phyloP scores from a whole-genome alignment of 2,329 filamentous ascomycete species.

The Cryoendolithus antarcticus region DNA sequence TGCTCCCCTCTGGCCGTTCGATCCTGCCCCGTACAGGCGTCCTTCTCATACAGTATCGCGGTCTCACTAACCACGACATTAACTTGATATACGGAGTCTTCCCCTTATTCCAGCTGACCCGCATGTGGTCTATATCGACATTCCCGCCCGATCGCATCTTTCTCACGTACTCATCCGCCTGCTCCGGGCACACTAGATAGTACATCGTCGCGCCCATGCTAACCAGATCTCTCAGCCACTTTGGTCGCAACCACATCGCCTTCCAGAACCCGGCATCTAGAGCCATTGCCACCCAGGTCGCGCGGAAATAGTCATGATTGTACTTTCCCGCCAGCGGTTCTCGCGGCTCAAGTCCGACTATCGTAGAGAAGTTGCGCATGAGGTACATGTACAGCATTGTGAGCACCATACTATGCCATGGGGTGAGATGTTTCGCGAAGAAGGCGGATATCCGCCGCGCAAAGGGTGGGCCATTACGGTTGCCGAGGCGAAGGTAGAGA shows the following conservation, averaged over 20 bases:
- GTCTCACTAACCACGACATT: constrained; percentile 60
- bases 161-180: constrained; percentile 90
- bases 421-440: constrained; percentile 59
- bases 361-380: constrained; percentile 82
- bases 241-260: constrained; percentile 77
- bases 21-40: constrained; percentile 75
- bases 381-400: constrained; percentile 88
- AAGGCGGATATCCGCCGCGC: constrained; percentile 58
- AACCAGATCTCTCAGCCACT: constrained; percentile 69
- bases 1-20: constrained; percentile 62
- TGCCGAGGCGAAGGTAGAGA: constrained; percentile 67
- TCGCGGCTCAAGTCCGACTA: constrained; percentile 80
- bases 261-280: constrained; percentile 97
- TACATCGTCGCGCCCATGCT: constrained; percentile 78
- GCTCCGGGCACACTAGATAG: constrained; percentile 84
- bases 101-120: constrained; percentile 91
- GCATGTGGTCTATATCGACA: constrained; percentile 80
- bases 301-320: constrained; percentile 80
- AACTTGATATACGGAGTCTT: constrained; percentile 74
- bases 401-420: constrained; percentile 79
- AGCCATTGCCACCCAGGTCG: constrained; percentile 91
- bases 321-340: constrained; percentile 94
- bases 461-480: constrained; percentile 76
- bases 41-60: constrained; percentile 61
- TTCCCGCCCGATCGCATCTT: constrained; percentile 79